Evolutionary conservation across 148 eudicot species (phyloP).

Genomic region (Rhododendron molle): DNA sequence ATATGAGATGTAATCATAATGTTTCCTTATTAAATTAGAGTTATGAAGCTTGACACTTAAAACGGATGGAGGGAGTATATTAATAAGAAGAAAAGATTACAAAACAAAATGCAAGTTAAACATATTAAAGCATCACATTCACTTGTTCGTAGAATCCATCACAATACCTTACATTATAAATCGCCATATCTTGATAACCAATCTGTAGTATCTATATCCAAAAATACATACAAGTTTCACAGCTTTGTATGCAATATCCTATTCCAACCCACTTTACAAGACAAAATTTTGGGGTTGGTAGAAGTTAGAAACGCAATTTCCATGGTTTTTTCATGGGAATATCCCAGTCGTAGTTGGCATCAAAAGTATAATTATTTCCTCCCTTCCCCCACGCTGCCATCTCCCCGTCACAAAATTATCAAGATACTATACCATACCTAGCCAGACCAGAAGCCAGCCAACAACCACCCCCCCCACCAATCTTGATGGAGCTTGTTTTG

Average conservation of each 20-base stretch:
- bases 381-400: background rate
- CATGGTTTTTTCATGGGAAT: background rate
- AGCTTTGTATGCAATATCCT: background rate
- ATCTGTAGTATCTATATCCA: background rate
- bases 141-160: background rate
- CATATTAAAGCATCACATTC: background rate
- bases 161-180: background rate
- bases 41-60: no score
- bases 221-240: background rate
- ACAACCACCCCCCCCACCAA: background rate
- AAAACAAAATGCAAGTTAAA: no score
- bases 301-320: background rate
- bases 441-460: background rate
- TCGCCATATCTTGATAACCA: background rate
- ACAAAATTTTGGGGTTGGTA: background rate
- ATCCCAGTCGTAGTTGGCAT: background rate
- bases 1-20: no score
- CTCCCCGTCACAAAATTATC: background rate
- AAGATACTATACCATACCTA: background rate
- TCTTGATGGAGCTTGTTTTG: background rate
- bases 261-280: conserved; percentile 1
- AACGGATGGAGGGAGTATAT: no score
- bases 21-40: no score
- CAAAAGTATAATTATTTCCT: background rate
- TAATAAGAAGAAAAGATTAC: no score